These are phyloP conservation scores for Microsporum canis DNA, from an alignment of 2,329 filamentous ascomycete species.

Conservation along the genomic window DNA sequence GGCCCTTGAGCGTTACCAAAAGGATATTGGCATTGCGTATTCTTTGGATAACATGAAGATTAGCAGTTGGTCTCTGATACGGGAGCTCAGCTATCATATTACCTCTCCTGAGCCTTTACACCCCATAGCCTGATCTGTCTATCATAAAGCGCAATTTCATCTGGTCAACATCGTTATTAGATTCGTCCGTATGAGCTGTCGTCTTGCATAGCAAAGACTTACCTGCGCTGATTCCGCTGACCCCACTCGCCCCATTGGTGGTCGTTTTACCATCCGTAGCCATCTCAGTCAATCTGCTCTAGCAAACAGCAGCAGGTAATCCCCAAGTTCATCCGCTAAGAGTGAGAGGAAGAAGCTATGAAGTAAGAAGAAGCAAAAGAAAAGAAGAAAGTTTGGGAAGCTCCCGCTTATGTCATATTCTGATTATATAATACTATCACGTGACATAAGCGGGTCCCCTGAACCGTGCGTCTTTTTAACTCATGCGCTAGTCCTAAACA, in stretches of 20 bases:
- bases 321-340: not conserved
- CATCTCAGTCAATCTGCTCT: not conserved
- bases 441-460: not conserved
- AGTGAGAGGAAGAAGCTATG: not conserved
- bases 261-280: not conserved
- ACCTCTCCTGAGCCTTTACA: conserved; percentile 78
- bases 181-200: not conserved
- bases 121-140: conserved; percentile 96
- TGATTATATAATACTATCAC: not conserved
- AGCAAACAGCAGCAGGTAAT: not conserved
- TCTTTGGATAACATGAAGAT: conserved; percentile 31
- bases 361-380: not conserved
- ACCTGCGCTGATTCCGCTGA: conserved; percentile 3
- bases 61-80: conserved; percentile 21
- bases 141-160: conserved; percentile 95
- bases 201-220: not conserved
- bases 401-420: not conserved
- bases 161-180: conserved; percentile 33
- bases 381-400: not conserved
- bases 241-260: not conserved
- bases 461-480: not conserved
- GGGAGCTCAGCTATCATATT: conserved; percentile 22
- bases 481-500: not conserved
- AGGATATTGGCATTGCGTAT: conserved; percentile 84
- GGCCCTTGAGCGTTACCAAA: conserved; percentile 72